Evolutionary conservation across 805 yeast species (phyloP).

Genomic region (Naumovozyma baii): DNA sequence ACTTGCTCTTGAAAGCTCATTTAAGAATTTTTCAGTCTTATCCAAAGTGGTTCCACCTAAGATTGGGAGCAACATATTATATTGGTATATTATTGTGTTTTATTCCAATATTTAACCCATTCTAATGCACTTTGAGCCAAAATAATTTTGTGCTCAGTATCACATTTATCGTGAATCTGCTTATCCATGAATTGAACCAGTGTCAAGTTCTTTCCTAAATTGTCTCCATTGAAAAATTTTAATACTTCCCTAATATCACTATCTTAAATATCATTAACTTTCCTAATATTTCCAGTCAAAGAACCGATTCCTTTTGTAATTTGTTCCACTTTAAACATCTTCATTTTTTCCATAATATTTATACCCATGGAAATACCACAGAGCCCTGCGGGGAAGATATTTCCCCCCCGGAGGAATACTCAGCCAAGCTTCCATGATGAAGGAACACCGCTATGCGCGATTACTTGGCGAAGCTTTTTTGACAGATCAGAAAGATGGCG

Average conservation of each 20-base stretch:
- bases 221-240: constrained; percentile 54
- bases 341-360: too few relatives aligned
- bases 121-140: constrained; percentile 64
- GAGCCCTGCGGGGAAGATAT: too few relatives aligned
- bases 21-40: not conserved
- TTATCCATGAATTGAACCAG: constrained; percentile 42
- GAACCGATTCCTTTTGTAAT: constrained; percentile 74
- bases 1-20: too few relatives aligned
- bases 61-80: constrained; percentile 64
- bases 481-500: too few relatives aligned
- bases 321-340: too few relatives aligned
- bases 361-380: too few relatives aligned
- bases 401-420: too few relatives aligned
- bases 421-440: too few relatives aligned
- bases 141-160: constrained; percentile 41
- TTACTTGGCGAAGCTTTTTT: too few relatives aligned
- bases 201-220: constrained; percentile 41
- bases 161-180: constrained; percentile 35
- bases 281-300: constrained; percentile 51
- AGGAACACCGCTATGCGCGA: too few relatives aligned
- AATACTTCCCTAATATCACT: constrained; percentile 44
- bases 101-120: constrained; percentile 43
- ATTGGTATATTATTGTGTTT: constrained; percentile 26
- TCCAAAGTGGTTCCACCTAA: constrained; percentile 66
- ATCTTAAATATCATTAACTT: constrained; percentile 39